Base-by-base conservation (phyloP, 305 asterid species). In the Vinca major region DNA sequence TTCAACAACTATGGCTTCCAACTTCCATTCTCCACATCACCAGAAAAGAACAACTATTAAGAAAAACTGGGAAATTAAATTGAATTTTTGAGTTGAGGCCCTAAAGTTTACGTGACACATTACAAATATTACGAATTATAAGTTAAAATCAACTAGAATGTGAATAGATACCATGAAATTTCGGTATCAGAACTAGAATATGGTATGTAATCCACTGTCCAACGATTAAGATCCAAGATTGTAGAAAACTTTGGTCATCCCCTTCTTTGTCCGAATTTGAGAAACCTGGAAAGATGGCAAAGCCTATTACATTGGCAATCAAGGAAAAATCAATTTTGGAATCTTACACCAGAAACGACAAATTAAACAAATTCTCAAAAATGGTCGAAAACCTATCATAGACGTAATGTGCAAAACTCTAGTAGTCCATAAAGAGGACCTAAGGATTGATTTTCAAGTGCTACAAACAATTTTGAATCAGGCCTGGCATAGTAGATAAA, bases 251-350 rank as follows among this genome's bases (percentile, higher is more conserved):
- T 91, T 88, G 1, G 93, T 88, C 73, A 74, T 61, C 45, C 92
- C 90, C 63, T 80, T 89, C 79, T 78, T 91, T 45, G 90, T 79
- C 80, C 90, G 89, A 71, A 92, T 89, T 77, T 82, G 96, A 75
- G 92, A 74, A 79, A 88, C 94, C 96, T 92, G 87, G 49, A 80
- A 14, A 14, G 54, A 14, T 3, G 19, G 19, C 14, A 14, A 3
- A 47, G 13, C 51, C 11, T 3, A 11, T 11, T 47, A 47, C 4
- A 17, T 55, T 55, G n/a, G 40, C 62, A 55, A 55, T 12, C 5
- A 8, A 55, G 11, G 62, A 6, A 36, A 6, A 16, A 16, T 12
- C 17, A 58, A 11, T 11, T 33, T 58, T 33, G 19, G 43, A 10
- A 55, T 21, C 14, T 21, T 55, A 21, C 10, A 33, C 47, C 20